Conservation (phyloP, 148 eudicot genomes). For the Silene conica region DNA sequence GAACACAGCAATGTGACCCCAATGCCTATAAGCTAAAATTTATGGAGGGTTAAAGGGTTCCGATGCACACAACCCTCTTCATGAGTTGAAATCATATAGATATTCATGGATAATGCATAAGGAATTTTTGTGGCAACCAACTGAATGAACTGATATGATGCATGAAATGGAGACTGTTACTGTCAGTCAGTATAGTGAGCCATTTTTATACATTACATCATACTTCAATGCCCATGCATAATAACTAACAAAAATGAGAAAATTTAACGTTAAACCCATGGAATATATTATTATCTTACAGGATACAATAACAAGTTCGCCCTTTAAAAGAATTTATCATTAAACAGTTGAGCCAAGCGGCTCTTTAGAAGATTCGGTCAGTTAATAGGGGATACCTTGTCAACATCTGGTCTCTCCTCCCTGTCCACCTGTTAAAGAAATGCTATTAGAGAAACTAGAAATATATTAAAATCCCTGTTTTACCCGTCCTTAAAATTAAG, state of each 20-base stretch:
- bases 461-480: background rate
- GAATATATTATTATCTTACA: background rate
- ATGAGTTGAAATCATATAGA: background rate
- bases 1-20: background rate
- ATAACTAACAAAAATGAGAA: background rate
- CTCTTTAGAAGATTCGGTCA: background rate
- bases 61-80: background rate
- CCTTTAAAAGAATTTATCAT: background rate
- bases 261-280: background rate
- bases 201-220: background rate
- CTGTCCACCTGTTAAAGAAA: conserved; percentile 71
- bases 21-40: background rate
- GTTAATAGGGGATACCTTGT: conserved; percentile 50
- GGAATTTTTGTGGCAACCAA: background rate
- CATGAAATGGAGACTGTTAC: too few relatives aligned
- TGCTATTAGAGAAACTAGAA: background rate
- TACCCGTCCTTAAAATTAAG: background rate
- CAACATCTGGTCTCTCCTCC: conserved; percentile 97
- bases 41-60: background rate
- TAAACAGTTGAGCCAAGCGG: background rate
- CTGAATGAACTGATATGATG: too few relatives aligned
- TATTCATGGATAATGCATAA: background rate
- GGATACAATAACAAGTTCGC: background rate
- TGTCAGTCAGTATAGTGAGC: too few relatives aligned
- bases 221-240: background rate